A percentile compares a stretch with the other conserved stretches of the same genome.
Evolutionary conservation across 2,329 filamentous ascomycete species (phyloP).

Genomic region (Calonectria henricotiae): DNA sequence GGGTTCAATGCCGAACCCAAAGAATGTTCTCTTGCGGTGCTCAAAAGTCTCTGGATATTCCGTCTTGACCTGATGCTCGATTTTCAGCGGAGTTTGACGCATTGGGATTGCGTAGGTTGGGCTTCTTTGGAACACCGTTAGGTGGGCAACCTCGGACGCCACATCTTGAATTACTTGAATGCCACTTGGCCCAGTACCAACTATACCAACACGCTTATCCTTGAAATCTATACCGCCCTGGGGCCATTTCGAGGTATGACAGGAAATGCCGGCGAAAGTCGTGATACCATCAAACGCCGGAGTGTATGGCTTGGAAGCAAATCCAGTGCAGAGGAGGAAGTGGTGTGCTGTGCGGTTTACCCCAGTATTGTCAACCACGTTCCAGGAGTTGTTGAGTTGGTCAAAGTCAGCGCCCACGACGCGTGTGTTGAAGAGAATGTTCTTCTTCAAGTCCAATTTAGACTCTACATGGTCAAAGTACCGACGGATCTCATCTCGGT

Average conservation of each 20-base stretch:
- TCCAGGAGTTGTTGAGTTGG: background rate
- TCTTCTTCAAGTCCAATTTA: conserved; percentile 59
- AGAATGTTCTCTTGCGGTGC: conserved; percentile 21
- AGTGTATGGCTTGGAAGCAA: conserved; percentile 59
- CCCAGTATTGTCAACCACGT: conserved; percentile 4
- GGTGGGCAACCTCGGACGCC: background rate
- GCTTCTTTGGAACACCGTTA: conserved; percentile 18
- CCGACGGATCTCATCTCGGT: conserved; percentile 55
- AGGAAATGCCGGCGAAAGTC: background rate
- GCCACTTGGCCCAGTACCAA: conserved; percentile 21
- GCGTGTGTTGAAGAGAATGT: conserved; percentile 60
- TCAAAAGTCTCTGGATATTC: conserved; percentile 17
- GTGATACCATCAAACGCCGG: conserved; percentile 55
- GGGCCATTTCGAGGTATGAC: conserved; percentile 26
- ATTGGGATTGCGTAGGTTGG: conserved; percentile 7
- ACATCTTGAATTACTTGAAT: conserved; percentile 24
- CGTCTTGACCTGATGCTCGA: conserved; percentile 8
- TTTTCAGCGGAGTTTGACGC: conserved; percentile 32
- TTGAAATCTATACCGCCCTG: background rate
- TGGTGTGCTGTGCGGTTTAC: conserved; percentile 57
- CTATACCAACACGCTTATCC: conserved; percentile 11
- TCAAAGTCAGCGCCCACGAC: conserved; percentile 58
- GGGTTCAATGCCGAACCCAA: background rate
- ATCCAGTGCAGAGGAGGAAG: conserved; percentile 61
- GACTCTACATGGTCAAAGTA: conserved; percentile 63